Conservation (phyloP, 768 basidiomycete genomes). For the Leccinellum rugosiceps region DNA sequence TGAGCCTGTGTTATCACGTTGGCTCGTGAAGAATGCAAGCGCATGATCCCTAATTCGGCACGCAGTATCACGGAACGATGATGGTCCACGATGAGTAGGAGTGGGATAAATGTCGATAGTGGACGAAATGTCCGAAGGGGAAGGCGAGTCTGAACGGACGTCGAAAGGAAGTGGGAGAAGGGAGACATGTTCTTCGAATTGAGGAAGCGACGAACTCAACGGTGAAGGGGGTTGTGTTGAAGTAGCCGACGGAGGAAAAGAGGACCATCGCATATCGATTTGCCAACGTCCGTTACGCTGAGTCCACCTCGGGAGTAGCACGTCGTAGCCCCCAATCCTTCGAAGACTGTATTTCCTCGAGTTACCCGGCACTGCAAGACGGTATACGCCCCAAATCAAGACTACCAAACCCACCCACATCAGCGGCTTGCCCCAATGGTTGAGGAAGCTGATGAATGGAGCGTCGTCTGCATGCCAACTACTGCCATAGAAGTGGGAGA, state of each 20-base stretch:
- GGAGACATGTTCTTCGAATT: constrained; percentile 46
- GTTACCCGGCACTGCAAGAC: constrained; percentile 52
- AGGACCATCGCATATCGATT: constrained; percentile 59
- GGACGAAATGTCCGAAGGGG: constrained; percentile 46
- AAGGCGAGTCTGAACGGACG: constrained; percentile 54
- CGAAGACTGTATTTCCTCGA: constrained; percentile 59
- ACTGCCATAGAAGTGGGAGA: constrained; percentile 96
- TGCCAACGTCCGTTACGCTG: constrained; percentile 72
- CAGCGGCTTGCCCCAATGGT: constrained; percentile 79
- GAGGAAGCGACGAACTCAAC: constrained; percentile 45
- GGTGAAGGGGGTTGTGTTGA: constrained; percentile 45
- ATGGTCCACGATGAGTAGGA: constrained; percentile 34
- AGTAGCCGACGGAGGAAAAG: constrained; percentile 42
- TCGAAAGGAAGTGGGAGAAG: constrained; percentile 65
- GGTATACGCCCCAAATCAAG: constrained; percentile 65
- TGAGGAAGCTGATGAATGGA: constrained; percentile 93
- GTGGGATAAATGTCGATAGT: constrained; percentile 41
- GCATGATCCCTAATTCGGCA: constrained; percentile 57
- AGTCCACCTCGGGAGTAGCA: constrained; percentile 72
- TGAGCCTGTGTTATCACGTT: constrained; percentile 33
- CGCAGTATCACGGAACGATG: constrained; percentile 50
- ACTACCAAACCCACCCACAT: constrained; percentile 82
- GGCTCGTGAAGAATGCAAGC: constrained; percentile 41
- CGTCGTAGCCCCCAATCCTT: constrained; percentile 71
- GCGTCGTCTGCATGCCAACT: constrained; percentile 99